These are phyloP conservation scores for Suhomyces coccinellae DNA, from an alignment of 1,139 yeast species.

Conservation along the genomic window DNA sequence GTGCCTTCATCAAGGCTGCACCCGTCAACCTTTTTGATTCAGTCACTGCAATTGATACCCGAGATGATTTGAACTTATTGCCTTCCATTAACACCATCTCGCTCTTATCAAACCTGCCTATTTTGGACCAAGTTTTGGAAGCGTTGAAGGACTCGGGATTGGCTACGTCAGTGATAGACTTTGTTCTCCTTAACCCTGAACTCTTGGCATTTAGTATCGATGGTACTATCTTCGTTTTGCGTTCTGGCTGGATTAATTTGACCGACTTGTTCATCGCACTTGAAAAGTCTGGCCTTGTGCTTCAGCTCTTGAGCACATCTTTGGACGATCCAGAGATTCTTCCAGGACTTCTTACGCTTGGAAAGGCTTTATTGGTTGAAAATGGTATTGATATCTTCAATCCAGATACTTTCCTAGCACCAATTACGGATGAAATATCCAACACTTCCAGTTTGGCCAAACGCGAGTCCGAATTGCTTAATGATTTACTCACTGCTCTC, in stretches of 20 bases:
- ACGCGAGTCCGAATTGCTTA: constrained; percentile 27
- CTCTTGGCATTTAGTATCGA: constrained; percentile 15
- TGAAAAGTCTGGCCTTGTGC: constrained; percentile 30
- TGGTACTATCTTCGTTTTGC: constrained; percentile 25
- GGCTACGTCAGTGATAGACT: constrained; percentile 27
- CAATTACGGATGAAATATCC: neutral
- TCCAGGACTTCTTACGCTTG: constrained; percentile 31
- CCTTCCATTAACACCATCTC: neutral
- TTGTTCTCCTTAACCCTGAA: constrained; percentile 27
- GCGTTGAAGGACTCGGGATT: constrained; percentile 24
- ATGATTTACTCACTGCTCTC: constrained; percentile 27
- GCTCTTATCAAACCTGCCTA: neutral
- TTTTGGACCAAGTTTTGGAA: constrained; percentile 11
- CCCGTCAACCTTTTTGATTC: neutral
- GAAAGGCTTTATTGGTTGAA: constrained; percentile 24
- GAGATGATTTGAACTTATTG: neutral
- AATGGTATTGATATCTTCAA: constrained; percentile 21
- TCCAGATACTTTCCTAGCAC: neutral
- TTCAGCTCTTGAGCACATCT: constrained; percentile 26
- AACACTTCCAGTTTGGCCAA: neutral
- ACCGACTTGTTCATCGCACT: constrained; percentile 15
- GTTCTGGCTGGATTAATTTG: constrained; percentile 1
- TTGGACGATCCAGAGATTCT: constrained; percentile 30
- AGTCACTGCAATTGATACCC: neutral
- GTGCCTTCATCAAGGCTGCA: neutral